Evolutionary conservation across 768 basidiomycete genomes (phyloP), one percentile per base, ranked within the genome.

Genomic region (Trametes cinnabarina): DNA sequence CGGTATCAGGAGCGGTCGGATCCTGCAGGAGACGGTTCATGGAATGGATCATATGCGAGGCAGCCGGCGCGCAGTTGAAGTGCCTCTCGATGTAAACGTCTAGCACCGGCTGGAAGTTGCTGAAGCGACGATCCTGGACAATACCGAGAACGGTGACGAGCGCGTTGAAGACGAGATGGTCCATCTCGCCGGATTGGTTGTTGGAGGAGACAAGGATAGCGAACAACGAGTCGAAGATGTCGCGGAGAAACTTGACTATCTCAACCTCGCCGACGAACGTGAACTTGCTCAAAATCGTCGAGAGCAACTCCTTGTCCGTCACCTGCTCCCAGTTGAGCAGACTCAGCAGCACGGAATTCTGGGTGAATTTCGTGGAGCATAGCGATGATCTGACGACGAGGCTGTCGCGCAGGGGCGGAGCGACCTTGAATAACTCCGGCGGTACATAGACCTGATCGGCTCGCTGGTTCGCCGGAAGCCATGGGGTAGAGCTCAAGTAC

Each of bases 251-350:
- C 71, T 94, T 95, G 71, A 95, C 90, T 34, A 95, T 93, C 73
- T 98, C 95, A 17, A 91, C 88, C 72, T 98, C 95, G 9, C 90
- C 88, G 17, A 94, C 94, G 69, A 94, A 98, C 3, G 88, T 87
- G 71, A 98, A 93, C 71, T 91, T 86, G 60, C 81, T 79, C 51
- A 98, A 82, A 12, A 92, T 83, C 0, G 84, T 81, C 3, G 85
- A 78, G 17, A 98, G 79, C 11, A 82, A 69, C 9, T 87, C 85
- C 55, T 82, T 80, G 57, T 89, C 84, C 1, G 70, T 65, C 12
- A 92, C 74, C 47, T 79, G 78, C 67, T 91, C 86, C 95, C 94
- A 97, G 63, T 83, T 83, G 51, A 96, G 75, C 46, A 97, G 73
- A 60, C 83, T 83, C 47, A 94, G 79, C 4, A 98, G 74, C 23